These are phyloP conservation scores for Geotrichum klebahnii DNA, from an alignment of 1,139 yeast species.

Conservation along the genomic window DNA sequence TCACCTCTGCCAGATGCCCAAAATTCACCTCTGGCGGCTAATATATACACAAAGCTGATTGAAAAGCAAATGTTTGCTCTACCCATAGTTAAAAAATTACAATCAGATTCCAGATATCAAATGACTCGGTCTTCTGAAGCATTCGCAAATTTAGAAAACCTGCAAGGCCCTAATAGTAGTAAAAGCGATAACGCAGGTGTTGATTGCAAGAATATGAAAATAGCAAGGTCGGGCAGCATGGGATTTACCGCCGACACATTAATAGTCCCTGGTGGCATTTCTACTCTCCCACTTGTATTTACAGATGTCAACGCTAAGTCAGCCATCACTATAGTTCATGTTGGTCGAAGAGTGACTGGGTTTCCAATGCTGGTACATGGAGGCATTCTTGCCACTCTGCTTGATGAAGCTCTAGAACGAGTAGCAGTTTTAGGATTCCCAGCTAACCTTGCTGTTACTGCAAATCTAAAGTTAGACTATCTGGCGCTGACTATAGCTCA, in stretches of 20 bases:
- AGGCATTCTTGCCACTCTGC: constrained; percentile 75
- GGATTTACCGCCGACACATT: constrained; percentile 39
- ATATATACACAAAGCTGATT: constrained; percentile 11
- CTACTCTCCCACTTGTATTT: constrained; percentile 68
- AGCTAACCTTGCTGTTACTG: constrained; percentile 34
- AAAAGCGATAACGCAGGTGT: too few species aligned
- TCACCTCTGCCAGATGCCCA: constrained; percentile 9
- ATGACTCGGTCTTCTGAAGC: constrained; percentile 59
- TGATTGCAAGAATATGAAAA: too few species aligned
- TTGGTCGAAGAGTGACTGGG: constrained; percentile 77
- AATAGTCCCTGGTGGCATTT: constrained; percentile 69
- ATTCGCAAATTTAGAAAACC: constrained; percentile 32
- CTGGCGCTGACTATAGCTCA: constrained; percentile 72
- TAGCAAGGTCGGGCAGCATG: too few species aligned
- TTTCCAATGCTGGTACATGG: constrained; percentile 88
- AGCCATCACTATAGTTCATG: constrained; percentile 66
- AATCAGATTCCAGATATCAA: constrained; percentile 44
- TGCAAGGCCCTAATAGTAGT: too few species aligned
- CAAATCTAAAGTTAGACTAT: constrained; percentile 54
- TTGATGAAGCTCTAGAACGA: constrained; percentile 68
- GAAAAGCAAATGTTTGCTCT: constrained; percentile 46
- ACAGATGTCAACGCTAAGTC: constrained; percentile 51
- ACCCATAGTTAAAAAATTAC: constrained; percentile 50
- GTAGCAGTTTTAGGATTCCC: constrained; percentile 47
- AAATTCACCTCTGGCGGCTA: constrained; percentile 1